Evolutionary conservation across 2,329 filamentous ascomycete genomes (phyloP).

Genomic region (Huntiella abstrusa): DNA sequence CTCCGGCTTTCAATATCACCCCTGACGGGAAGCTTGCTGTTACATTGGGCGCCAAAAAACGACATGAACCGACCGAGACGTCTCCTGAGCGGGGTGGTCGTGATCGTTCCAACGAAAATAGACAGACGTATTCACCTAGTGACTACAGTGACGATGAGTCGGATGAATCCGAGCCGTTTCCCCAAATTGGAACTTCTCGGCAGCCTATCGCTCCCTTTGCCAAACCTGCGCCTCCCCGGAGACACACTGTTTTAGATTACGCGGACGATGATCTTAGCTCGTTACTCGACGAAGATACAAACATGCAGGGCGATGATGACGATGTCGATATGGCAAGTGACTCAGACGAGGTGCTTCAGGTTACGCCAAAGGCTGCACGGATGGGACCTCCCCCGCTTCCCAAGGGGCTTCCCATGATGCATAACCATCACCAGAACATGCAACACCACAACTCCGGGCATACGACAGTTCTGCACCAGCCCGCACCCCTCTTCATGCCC

Average conservation of each 20-base stretch:
- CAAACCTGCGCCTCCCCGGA: constrained; percentile 2
- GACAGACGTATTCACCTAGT: no score
- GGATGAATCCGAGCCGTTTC: background rate
- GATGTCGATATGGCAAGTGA: constrained; percentile 2
- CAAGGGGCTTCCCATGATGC: background rate
- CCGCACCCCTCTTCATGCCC: background rate
- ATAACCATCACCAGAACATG: constrained; percentile 4
- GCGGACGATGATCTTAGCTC: constrained; percentile 9
- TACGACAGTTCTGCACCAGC: background rate
- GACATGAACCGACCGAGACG: background rate
- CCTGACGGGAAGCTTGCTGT: constrained; percentile 8
- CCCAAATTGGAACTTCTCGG: background rate
- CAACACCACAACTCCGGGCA: background rate
- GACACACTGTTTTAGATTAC: constrained; percentile 8
- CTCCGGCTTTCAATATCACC: constrained; percentile 8
- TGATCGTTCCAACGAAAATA: no score
- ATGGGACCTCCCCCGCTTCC: background rate
- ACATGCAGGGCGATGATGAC: constrained; percentile 2
- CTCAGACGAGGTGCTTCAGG: constrained; percentile 1
- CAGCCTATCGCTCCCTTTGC: constrained; percentile 1
- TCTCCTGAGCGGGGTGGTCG: no score
- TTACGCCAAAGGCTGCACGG: constrained; percentile 7
- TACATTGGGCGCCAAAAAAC: background rate
- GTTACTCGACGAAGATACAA: constrained; percentile 7
- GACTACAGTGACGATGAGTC: constrained; percentile 4